Conservation (phyloP, 371 early-diverging fungal species). For the Mortierella sp. region DNA sequence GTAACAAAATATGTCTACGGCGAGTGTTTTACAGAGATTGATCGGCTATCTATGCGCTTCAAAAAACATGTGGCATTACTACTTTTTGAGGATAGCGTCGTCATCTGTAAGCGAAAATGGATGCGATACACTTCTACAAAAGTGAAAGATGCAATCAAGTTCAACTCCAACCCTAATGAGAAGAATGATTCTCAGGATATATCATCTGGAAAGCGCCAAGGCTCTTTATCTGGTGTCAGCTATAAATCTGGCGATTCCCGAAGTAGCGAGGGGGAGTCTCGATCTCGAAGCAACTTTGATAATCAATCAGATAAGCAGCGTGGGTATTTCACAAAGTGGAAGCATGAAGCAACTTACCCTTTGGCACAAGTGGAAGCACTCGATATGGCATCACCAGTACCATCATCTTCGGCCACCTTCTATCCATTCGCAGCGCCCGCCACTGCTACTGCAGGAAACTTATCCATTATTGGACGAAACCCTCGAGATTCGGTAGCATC, state of each 20-base stretch:
- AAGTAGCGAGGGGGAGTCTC: slow-evolving; percentile 21
- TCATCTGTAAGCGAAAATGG: slow-evolving; percentile 75
- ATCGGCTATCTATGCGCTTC: slow-evolving; percentile 65
- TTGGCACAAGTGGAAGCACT: slow-evolving; percentile 69
- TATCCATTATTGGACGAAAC: slow-evolving; percentile 43
- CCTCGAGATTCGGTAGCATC: slow-evolving; percentile 40
- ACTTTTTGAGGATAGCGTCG: slow-evolving; percentile 70
- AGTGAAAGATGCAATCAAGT: slow-evolving; percentile 66
- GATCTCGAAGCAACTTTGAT: slow-evolving; percentile 31
- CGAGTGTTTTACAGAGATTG: slow-evolving; percentile 74
- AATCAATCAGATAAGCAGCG: slow-evolving; percentile 38
- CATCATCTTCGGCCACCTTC: slow-evolving; percentile 63
- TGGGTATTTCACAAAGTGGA: slow-evolving; percentile 78
- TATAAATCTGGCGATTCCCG: slow-evolving; percentile 33
- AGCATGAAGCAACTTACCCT: slow-evolving; percentile 69
- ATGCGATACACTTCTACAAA: slow-evolving; percentile 60
- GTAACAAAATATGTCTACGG: slow-evolving; percentile 72
- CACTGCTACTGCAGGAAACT: slow-evolving; percentile 56
- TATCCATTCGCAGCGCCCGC: slow-evolving; percentile 59
- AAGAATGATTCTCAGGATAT: slow-evolving; percentile 59
- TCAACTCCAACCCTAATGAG: slow-evolving; percentile 39
- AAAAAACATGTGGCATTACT: slow-evolving; percentile 71
- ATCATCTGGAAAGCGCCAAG: slow-evolving; percentile 51
- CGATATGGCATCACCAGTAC: slow-evolving; percentile 64
- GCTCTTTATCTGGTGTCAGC: slow-evolving; percentile 26